Evolutionary conservation across 1,284 basidiomycete species (phyloP), one percentile per base, ranked within the genome.

Genomic region (Cryptococcus maquisensis): DNA sequence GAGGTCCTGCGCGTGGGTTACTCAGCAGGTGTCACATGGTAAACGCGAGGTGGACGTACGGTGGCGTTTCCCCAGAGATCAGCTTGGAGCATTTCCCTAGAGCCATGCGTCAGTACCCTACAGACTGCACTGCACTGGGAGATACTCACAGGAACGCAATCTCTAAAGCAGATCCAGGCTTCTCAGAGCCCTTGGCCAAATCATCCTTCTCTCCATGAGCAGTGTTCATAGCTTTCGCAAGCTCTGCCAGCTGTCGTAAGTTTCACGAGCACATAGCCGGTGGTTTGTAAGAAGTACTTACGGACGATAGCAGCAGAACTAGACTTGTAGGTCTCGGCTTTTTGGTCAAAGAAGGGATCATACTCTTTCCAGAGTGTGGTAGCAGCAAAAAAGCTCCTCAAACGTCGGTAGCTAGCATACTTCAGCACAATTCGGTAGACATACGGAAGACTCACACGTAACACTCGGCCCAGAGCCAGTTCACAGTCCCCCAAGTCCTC

Each of bases 391-490:
- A 84, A 85, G 2, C 84, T 84, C 20, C 90, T 83, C 20, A 98
- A 71, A 1, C 89, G 79, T 24, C 93, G 88, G 76, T 98, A 98
- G 56, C 90, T 92, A 60, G 21, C 4, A 2, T 15, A 10, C 4
- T 18, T 43, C 26, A 28, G 21, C 24, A 44, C 15, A 9, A 2
- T 20, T 9, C 9, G 8, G 24, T 3, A 44, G 18, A 44, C 32
- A 15, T 44, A n/a, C 5, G 4, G 21, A 32, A 15, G 18, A 72
- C 83, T 53, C 51, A 76, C 74, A 81, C 70, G 63, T 80, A 80
- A 66, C 79, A 96, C 84, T 98, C 95, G 56, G 92, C 90, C 71
- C 83, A 97, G 13, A 98, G 81, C 92, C 94, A 98, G 4, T 92
- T 88, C 8, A 89, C 85, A 2, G 83, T 87, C 71, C 93, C 92